These are phyloP conservation scores for Cyberlindnera maritima DNA, from an alignment of 805 yeast genomes.

Conservation along the genomic window DNA sequence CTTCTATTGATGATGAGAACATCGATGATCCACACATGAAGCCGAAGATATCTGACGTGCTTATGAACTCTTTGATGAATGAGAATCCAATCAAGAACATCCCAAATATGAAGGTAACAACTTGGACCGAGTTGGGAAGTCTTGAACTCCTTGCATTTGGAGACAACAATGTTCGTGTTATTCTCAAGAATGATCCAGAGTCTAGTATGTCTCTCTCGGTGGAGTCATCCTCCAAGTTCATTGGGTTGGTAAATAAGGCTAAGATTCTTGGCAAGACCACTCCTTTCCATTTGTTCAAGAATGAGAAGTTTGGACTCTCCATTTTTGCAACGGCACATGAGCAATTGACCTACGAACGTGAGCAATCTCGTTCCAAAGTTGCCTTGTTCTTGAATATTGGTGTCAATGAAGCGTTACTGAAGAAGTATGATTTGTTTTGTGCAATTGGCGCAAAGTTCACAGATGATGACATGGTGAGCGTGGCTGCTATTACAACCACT, in stretches of 20 bases:
- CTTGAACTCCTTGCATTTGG: constrained; percentile 46
- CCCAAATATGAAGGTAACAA: constrained; percentile 66
- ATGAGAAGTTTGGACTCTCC: constrained; percentile 36
- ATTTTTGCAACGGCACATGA: constrained; percentile 74
- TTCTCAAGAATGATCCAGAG: constrained; percentile 23
- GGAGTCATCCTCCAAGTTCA: constrained; percentile 38
- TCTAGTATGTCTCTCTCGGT: constrained; percentile 24
- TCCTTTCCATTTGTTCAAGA: constrained; percentile 81
- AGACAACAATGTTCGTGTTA: constrained; percentile 30
- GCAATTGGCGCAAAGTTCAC: constrained; percentile 47
- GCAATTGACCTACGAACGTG: constrained; percentile 45
- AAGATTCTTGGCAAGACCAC: constrained; percentile 72
- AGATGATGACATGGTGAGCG: constrained; percentile 29
- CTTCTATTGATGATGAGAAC: constrained; percentile 42
- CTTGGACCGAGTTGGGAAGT: constrained; percentile 63
- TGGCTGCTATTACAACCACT: constrained; percentile 27
- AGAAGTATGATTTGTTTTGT: constrained; percentile 37
- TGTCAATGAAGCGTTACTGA: constrained; percentile 37
- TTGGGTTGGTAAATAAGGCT: constrained; percentile 63
- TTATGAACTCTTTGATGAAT: constrained; percentile 88
- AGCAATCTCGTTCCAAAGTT: constrained; percentile 58
- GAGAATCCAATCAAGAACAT: constrained; percentile 71
- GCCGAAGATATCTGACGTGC: constrained; percentile 70
- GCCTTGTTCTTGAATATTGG: constrained; percentile 63
- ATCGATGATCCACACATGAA: constrained; percentile 24